Conservation (phyloP, 345 rosid genomes). For the Barbarea vulgaris region DNA sequence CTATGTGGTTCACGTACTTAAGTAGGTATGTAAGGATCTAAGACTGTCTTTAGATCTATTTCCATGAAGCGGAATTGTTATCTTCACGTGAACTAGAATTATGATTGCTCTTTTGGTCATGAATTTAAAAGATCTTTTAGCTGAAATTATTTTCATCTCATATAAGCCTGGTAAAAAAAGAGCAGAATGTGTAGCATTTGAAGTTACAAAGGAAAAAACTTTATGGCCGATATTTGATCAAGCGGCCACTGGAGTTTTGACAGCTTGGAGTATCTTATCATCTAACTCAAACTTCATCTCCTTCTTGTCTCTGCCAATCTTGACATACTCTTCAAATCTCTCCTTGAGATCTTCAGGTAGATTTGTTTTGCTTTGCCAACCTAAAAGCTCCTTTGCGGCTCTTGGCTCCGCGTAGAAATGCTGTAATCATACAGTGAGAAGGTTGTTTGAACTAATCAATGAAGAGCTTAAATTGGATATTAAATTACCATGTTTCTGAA, state of each 20-base stretch:
- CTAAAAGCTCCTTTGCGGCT: slow-evolving; percentile 86
- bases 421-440: slow-evolving; percentile 47
- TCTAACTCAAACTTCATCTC: slow-evolving; percentile 72
- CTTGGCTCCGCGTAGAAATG: slow-evolving; percentile 95
- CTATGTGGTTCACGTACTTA: slow-evolving; percentile 9
- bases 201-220: slow-evolving; percentile 15
- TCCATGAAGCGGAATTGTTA: slow-evolving; percentile 9
- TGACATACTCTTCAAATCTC: slow-evolving; percentile 70
- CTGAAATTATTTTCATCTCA: slow-evolving; percentile 28
- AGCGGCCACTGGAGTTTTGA: slow-evolving; percentile 68
- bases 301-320: slow-evolving; percentile 86
- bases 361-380: slow-evolving; percentile 70
- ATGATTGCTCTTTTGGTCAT: slow-evolving; percentile 18
- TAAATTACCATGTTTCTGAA: slow-evolving; percentile 82
- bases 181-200: not conserved
- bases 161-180: not conserved
- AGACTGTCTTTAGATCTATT: slow-evolving; percentile 8
- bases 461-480: slow-evolving; percentile 1
- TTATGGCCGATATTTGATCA: slow-evolving; percentile 37
- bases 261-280: slow-evolving; percentile 77
- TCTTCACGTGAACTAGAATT: not conserved
- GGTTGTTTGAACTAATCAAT: not conserved
- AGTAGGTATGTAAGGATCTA: slow-evolving; percentile 30
- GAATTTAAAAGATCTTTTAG: slow-evolving; percentile 9
- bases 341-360: slow-evolving; percentile 89